Evolutionary conservation across 768 basidiomycete species (phyloP).

Genomic region (Strobilomyces confusus): DNA sequence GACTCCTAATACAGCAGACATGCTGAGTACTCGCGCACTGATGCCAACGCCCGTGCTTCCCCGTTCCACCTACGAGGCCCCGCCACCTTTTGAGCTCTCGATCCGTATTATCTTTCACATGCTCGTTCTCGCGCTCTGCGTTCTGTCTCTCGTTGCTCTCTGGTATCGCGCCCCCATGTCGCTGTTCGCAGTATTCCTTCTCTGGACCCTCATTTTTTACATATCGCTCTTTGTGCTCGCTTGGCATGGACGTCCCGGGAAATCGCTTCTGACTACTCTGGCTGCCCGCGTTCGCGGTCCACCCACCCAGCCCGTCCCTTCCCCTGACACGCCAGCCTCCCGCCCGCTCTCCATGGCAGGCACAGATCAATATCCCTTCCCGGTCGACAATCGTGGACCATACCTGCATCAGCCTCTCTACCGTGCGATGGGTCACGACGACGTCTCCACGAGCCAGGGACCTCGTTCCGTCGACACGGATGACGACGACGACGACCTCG

Average conservation of each 20-base stretch:
- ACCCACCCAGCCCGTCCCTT: slow-evolving; percentile 27
- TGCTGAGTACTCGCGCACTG: slow-evolving; percentile 40
- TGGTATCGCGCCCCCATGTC: slow-evolving; percentile 53
- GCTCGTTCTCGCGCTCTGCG: slow-evolving; percentile 54
- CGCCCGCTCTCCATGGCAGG: slow-evolving; percentile 39
- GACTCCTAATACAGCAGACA: slow-evolving; percentile 53
- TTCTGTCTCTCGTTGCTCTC: slow-evolving; percentile 54
- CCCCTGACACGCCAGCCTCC: slow-evolving; percentile 35
- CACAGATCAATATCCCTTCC: slow-evolving; percentile 43
- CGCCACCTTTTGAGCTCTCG: slow-evolving; percentile 34
- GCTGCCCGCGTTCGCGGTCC: slow-evolving; percentile 41
- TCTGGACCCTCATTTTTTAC: slow-evolving; percentile 61
- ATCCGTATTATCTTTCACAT: slow-evolving; percentile 54
- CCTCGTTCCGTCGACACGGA: slow-evolving; percentile 53
- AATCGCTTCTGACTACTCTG: slow-evolving; percentile 53
- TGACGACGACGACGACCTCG: slow-evolving; percentile 65
- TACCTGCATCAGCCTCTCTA: slow-evolving; percentile 67
- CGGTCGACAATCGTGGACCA: slow-evolving; percentile 47
- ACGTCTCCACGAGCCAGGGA: slow-evolving; percentile 34
- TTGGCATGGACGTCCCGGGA: slow-evolving; percentile 53
- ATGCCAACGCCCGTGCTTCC: slow-evolving; percentile 27
- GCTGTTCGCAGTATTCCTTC: slow-evolving; percentile 61
- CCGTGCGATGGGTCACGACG: slow-evolving; percentile 45
- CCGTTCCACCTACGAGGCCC: slow-evolving; percentile 28
- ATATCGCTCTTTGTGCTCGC: slow-evolving; percentile 47